Evolutionary conservation across 768 basidiomycete species (phyloP).

Genomic region (Astraeus odoratus): DNA sequence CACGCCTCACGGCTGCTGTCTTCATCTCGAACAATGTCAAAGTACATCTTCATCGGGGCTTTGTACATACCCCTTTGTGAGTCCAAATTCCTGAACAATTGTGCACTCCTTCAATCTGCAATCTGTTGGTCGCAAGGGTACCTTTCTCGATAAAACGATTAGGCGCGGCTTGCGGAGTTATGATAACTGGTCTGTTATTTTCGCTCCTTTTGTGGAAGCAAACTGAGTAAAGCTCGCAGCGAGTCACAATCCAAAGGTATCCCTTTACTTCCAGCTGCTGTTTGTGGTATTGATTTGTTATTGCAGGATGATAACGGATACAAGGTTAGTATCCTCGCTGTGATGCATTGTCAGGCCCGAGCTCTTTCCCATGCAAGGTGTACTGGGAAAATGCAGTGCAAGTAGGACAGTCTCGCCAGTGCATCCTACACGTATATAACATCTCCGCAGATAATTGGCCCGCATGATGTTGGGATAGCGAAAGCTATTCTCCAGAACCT

Average conservation of each 20-base stretch:
- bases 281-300: slow-evolving; percentile 1
- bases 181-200: slow-evolving; percentile 68
- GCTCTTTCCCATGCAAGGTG: slow-evolving; percentile 40
- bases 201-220: slow-evolving; percentile 1
- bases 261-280: background rate
- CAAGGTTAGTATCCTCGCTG: slow-evolving; percentile 43
- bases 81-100: slow-evolving; percentile 10
- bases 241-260: slow-evolving; percentile 86
- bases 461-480: slow-evolving; percentile 78
- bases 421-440: background rate
- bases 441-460: slow-evolving; percentile 62
- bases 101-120: background rate
- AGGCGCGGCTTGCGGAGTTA: slow-evolving; percentile 73
- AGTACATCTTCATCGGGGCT: slow-evolving; percentile 58
- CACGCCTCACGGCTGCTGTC: slow-evolving; percentile 61
- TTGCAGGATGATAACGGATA: slow-evolving; percentile 79
- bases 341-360: background rate
- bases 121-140: slow-evolving; percentile 42
- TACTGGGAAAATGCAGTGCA: slow-evolving; percentile 90
- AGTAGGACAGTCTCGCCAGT: slow-evolving; percentile 30
- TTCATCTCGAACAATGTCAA: slow-evolving; percentile 62
- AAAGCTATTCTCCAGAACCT: slow-evolving; percentile 55
- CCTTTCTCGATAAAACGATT: slow-evolving; percentile 68
- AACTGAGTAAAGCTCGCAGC: slow-evolving; percentile 34
- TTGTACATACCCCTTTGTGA: slow-evolving; percentile 80